Conservation (phyloP, 208 protist genomes). For the Phytomonas francai region DNA sequence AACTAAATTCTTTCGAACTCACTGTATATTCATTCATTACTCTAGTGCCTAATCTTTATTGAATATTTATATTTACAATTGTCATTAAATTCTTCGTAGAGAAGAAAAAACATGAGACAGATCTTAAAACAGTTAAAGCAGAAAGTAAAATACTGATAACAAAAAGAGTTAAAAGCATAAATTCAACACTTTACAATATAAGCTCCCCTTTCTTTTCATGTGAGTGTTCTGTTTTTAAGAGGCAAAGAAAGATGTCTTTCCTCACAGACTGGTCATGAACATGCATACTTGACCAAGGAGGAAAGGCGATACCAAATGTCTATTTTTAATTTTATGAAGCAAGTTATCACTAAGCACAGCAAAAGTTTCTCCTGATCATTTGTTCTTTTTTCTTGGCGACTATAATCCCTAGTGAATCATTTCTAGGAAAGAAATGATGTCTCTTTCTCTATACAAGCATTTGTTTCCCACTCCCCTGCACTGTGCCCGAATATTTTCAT, state of each 20-base stretch:
- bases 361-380: not conserved
- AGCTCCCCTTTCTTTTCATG: not conserved
- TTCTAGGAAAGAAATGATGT: not conserved
- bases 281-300: not conserved
- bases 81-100: not conserved
- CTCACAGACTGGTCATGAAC: not conserved
- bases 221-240: not conserved
- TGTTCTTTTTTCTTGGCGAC: not conserved
- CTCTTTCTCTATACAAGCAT: not conserved
- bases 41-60: not conserved
- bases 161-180: constrained; percentile 4
- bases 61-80: not conserved
- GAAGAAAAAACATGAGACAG: not conserved
- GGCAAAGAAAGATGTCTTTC: not conserved
- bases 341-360: not conserved
- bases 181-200: not conserved
- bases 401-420: not conserved
- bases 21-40: not conserved
- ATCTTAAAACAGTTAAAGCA: not conserved
- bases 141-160: not conserved
- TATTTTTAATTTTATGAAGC: not conserved
- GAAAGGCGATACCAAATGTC: not conserved
- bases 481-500: not conserved
- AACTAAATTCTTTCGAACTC: not conserved
- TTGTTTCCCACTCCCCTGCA: not conserved